Conservation (phyloP, 805 yeast species). For the Brettanomyces anomalus region DNA sequence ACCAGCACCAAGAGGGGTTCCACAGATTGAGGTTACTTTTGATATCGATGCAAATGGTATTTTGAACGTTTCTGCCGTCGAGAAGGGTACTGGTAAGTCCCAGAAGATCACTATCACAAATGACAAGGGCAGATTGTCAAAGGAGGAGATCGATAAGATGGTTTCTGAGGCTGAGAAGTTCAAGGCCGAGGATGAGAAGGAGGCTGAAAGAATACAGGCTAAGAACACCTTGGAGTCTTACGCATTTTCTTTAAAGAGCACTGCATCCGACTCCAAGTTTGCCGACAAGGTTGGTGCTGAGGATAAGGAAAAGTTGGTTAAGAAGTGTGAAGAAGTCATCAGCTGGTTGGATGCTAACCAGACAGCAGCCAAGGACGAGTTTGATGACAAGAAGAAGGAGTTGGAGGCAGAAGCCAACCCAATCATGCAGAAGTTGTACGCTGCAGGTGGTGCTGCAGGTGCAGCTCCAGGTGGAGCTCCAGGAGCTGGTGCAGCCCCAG, state of each 20-base stretch:
- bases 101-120: conserved; percentile 96
- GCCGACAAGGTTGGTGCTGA: conserved; percentile 32
- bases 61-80: conserved; percentile 90
- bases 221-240: conserved; percentile 98
- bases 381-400: conserved; percentile 89
- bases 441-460: conserved; percentile 75
- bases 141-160: conserved; percentile 97
- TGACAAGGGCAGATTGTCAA: conserved; percentile 96
- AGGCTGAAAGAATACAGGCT: conserved; percentile 98
- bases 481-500: conserved; percentile 41
- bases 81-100: conserved; percentile 97
- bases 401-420: conserved; percentile 93
- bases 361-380: conserved; percentile 90
- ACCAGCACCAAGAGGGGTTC: conserved; percentile 98
- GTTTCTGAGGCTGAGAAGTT: conserved; percentile 95
- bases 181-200: conserved; percentile 93
- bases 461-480: conserved; percentile 21
- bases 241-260: conserved; percentile 89
- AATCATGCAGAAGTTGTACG: conserved; percentile 94
- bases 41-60: conserved; percentile 97
- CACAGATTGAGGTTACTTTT: conserved; percentile 95
- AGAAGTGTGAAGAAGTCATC: conserved; percentile 70
- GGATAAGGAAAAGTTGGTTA: conserved; percentile 49
- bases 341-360: conserved; percentile 91
- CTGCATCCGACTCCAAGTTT: conserved; percentile 93